Evolutionary conservation across 2,329 filamentous ascomycete genomes (phyloP), one percentile per base, ranked within the genome.

Genomic region (Paraphaeosphaeria sporulosa): DNA sequence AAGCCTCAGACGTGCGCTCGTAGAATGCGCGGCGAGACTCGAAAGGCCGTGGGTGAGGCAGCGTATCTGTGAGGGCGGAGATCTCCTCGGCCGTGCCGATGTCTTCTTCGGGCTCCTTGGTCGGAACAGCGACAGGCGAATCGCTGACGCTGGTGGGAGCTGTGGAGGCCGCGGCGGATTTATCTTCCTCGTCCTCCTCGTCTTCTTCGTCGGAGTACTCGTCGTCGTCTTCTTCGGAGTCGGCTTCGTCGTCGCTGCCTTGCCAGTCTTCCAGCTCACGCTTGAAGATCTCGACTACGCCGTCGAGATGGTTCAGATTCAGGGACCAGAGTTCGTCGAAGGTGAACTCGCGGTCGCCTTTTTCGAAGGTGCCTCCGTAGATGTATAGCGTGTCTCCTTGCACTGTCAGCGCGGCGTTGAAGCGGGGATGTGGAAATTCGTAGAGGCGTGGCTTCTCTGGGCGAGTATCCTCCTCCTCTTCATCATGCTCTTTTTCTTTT

Each of bases 271-370:
- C 87, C 67, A 94, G 89, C 68, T 96, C 91, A 55, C 92, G 86
- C 75, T 85, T 91, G 81, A 94, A 98, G 50, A 98, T 87, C 78
- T 97, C 91, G 75, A 93, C 94, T 65, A 95, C 94, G 3, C 95
- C 95, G 68, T 98, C 93, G 62, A 99, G 84, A 78, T 97, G 97
- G 61, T 90, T 94, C n/a, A 99, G 83, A 71, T 99, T 93, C 61
- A 98, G 89, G 2, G 93, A 90, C 79, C 96, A 96, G 78, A 99
- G 84, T 71, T 99, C 95, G 69, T 97, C 94, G 77, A 98, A 97
- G 0, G 94, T 98, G 71, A 91, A 97, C 77, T 99, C 95, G 23
- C 92, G 87, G 71, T 99, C 95, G 19, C 92, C 94, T 75, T 96
- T 95, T 75, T 99, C 95, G 71, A 91, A 97, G 0, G 94, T 99